Evolutionary conservation across 345 rosid genomes (phyloP).

Genomic region (Draba incana): DNA sequence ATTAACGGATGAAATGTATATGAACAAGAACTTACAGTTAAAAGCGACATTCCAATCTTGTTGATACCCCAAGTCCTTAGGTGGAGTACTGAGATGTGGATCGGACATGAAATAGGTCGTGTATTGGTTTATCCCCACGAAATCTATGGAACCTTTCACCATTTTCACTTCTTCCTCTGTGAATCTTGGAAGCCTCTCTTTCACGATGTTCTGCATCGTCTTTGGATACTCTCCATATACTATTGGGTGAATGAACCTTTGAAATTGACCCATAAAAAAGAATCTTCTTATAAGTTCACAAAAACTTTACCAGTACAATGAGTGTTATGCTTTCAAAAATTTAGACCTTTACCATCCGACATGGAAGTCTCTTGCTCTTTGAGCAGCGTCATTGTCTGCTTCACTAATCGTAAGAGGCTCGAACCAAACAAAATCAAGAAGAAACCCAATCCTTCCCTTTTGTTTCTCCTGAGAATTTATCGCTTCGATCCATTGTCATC

Average conservation of each 20-base stretch:
- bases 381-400: conserved; percentile 88
- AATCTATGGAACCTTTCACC: conserved; percentile 92
- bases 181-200: conserved; percentile 80
- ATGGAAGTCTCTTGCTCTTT: conserved; percentile 95
- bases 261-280: not conserved
- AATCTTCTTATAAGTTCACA: conserved; percentile 1
- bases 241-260: conserved; percentile 91
- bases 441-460: conserved; percentile 87
- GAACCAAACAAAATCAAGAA: conserved; percentile 92
- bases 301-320: not conserved
- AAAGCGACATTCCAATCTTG: conserved; percentile 89
- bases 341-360: conserved; percentile 71
- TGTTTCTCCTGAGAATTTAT: conserved; percentile 55
- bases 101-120: conserved; percentile 73
- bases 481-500: not conserved
- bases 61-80: conserved; percentile 70
- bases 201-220: conserved; percentile 83
- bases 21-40: conserved; percentile 57
- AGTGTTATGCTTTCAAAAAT: not conserved
- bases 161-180: conserved; percentile 71
- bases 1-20: not conserved
- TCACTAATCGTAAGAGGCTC: conserved; percentile 90
- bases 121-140: conserved; percentile 90
- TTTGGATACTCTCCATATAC: conserved; percentile 90
- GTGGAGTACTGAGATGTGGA: conserved; percentile 54